phyloP scores from a whole-genome alignment of 495 filamentous ascomycete genomes.

The Patellaria atrata region DNA sequence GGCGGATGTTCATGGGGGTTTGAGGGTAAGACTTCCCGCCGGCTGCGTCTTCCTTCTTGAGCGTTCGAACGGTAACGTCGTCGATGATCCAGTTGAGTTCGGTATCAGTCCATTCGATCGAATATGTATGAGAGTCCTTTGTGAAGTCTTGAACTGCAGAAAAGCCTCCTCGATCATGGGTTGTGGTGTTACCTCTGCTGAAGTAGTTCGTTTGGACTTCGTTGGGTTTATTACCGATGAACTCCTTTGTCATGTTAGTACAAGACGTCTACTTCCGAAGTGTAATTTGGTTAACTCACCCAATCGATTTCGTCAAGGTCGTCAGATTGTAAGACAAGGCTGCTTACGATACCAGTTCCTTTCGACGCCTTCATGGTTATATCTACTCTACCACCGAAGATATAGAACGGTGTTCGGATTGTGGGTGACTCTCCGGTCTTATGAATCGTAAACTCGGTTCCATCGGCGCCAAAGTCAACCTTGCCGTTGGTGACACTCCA shows the following conservation, averaged over 20 bases:
- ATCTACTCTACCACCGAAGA: constrained; percentile 63
- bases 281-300: too few relatives aligned
- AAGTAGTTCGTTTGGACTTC: constrained; percentile 72
- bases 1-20: constrained; percentile 69
- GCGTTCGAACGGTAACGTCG: constrained; percentile 47
- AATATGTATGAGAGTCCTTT: constrained; percentile 62
- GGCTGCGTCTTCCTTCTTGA: constrained; percentile 43
- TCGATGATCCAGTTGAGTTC: constrained; percentile 64
- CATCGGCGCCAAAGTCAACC: constrained; percentile 39
- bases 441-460: constrained; percentile 56
- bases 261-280: too few relatives aligned
- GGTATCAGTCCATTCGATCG: constrained; percentile 65
- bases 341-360: constrained; percentile 67
- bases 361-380: constrained; percentile 57
- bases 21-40: constrained; percentile 59
- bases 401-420: constrained; percentile 56
- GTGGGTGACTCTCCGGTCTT: constrained; percentile 62
- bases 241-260: constrained; percentile 28
- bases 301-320: constrained; percentile 84
- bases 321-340: constrained; percentile 69
- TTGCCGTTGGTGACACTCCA: constrained; percentile 49
- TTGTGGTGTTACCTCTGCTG: constrained; percentile 60
- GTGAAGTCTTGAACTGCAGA: constrained; percentile 39
- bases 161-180: constrained; percentile 47
- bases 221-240: constrained; percentile 38